Evolutionary conservation across 1,284 basidiomycete genomes (phyloP), one percentile per base, ranked within the genome.

Genomic region (Inonotus obliquus): DNA sequence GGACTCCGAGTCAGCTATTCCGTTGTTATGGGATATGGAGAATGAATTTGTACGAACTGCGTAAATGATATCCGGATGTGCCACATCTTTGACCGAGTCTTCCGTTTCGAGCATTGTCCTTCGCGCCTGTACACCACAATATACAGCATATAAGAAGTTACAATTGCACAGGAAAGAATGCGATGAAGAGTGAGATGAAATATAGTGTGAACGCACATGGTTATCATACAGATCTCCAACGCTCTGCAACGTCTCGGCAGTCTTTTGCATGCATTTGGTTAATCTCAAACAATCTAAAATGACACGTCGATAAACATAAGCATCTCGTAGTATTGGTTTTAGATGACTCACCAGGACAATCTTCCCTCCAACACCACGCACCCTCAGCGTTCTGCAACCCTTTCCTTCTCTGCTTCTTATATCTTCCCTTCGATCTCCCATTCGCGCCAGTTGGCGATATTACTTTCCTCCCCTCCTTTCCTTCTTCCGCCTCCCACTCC

Each of bases 341-440:
- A 38, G 41, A 37, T 17, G 11, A 37, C 62, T 19, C 65, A 89
- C 89, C 84, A 72, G 80, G 73, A 70, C 87, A 92, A 2, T 79
- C 79, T 62, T 93, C 89, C 21, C 85, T 78, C 91, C 92, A 95
- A 71, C 91, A 93, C 90, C 92, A 92, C 1, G 89, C 91, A 0
- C 89, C 86, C 21, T 90, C 82, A 13, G 80, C 78, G 68, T 93
- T 94, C 62, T 85, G 71, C 41, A 86, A 69, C 1, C 87, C 87
- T 60, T 78, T 82, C 37, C 41, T 4, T 21, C 23, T 49, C 32
- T 59, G 54, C 23, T 29, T 25, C 32, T 44, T 32, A 47, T 25
- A 27, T n/a, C 38, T 29, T 39, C n/a, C 17, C 21, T 32, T 48
- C 2, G 9, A n/a, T 7, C 54, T 41, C n/a, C 57, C 27, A 37